Base-by-base conservation (phyloP, 805 yeast species). In the Jamesozyma spencerorum region DNA sequence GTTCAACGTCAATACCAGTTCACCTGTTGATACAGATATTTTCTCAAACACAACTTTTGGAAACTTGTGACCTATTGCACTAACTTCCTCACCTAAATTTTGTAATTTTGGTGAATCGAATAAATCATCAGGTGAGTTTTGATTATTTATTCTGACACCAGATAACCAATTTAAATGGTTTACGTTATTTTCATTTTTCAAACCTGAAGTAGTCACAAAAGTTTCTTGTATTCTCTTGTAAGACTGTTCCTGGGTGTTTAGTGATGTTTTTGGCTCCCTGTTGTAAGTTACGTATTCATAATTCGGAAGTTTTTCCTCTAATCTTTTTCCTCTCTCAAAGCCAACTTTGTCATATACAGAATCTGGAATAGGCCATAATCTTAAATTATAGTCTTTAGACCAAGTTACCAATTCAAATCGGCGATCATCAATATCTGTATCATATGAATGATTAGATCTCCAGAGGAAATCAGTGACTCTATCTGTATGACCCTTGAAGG, bases 321-420 rank as follows among this genome's bases (percentile, higher is more conserved):
- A 47, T 5, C 65, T 60, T 13, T 50, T 54, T 7, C 64, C 64
- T 43, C 69, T 60, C 3, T 58, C 59, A 51, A 66, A 75, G 39
- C 62, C 59, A 36, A 77, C 68, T 30, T 66, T 66, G 6, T 65
- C 69, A 47, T 79, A 71, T 14, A 72, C 57, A 5, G 65, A 66
- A 3, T 74, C 74, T 13, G 67, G 56, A 14, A 77, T 60, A 0
- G 86, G 82, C 97, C 97, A 90, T 36, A 88, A 62, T 45, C 88
- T 69, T 43, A 92, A 65, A 55, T 85, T 94, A 49, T 79, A 75
- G 56, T 92, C 97, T 38, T 84, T 79, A 1, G 94, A 81, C 97
- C 97, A 90, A 0, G 97, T 85, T 1, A 92, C 90, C 37, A 92
- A 60, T 58, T 92, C 97, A 55, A 76, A 92, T 44, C 88, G 95